Base-by-base conservation (phyloP, 768 basidiomycete genomes). In the Agaricus sinodeliciosus region DNA sequence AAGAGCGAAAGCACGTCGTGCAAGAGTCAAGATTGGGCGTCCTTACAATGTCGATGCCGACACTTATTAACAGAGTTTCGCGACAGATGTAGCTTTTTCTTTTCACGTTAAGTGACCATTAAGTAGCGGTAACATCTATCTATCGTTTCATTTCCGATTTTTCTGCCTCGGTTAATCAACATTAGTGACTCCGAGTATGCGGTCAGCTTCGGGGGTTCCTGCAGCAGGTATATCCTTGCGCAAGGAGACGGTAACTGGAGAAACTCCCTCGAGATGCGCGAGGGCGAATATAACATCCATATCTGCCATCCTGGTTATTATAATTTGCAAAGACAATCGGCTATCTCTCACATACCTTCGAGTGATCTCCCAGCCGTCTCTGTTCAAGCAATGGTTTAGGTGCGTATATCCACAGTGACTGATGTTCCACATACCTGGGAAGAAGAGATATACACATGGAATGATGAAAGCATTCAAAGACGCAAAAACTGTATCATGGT, bases 311-410 rank as follows among this genome's bases (percentile, higher is more conserved):
- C 19, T 31, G 16, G 36, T 50, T 25, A 51, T 48, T 13, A 48
- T 41, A 18, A 6, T 22, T 4, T 46, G 16, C 28, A 13, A 35
- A 15, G n/a, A 22, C 15, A 22, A 16, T 39, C 12, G 44, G 35
- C 35, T 18, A 43, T 19, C 6, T 5, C 40, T 3, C 40, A 25
- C 58, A 4, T 51, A 67, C 69, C 80, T 67, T 82, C 80, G 13
- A 82, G 63, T 0, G 79, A 81, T 40, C 79, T 75, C 22, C 79
- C 78, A 15, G 80, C 75, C 3, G 81, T 83, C 66, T 82, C 81
- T 55, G 72, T 13, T 36, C 18, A 34, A 28, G 13, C 9, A 26
- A 34, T 35, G 3, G 16, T 47, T 26, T 31, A 40, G 27, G 18
- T 34, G 41, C 6, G 3, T 15, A 41, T 36, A 13, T 25, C 11